Evolutionary conservation across 2,329 filamentous ascomycete genomes (phyloP), one percentile per base, ranked within the genome.

Genomic region (Monosporascus ibericus): DNA sequence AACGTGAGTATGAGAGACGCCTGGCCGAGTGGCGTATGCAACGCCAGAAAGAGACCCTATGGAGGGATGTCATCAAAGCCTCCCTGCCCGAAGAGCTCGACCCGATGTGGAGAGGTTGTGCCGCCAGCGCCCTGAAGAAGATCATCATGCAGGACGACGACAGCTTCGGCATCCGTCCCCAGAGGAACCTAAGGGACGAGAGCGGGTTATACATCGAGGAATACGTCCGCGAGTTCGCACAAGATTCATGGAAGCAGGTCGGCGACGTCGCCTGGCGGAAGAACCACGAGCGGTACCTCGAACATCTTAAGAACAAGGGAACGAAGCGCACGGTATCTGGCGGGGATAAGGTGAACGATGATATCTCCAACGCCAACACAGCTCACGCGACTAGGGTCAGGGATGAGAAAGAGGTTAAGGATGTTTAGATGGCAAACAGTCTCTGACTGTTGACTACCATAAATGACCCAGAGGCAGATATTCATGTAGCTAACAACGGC

Each of bases 91-190:
- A 48, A 3, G 60, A 58, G n/a, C 56, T 63, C 4, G 58, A 65
- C 39, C 63, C 54, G 2, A 59, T 2, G 2, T 69, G 66, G 40
- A 70, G 74, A 1, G 63, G 69, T 1, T 62, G 57, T 11, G 61
- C 72, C 39, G 55, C 72, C 34, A 72, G 70, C 38, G 75, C 74
- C 1, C 58, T 85, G 42, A 78, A 74, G 61, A 72, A 65, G 52
- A 74, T 83, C 49, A 66, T 85, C 25, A 56, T 84, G 46, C 67
- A 76, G 2, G 70, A 67, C 0, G 71, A 79, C 36, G 44, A 52
- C 1, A 65, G 62, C 17, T 75, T 76, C 50, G 74, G 70, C 0
- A 58, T 72, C 2, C 9, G 39, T 6, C 48, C 56, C 0, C 62
- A 65, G 0, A 50, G 60, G 11, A 53, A 55, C 1, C 56, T 75